These are phyloP conservation scores for Stemphylium vesicarium DNA, from an alignment of 2,329 filamentous ascomycete genomes.

Conservation along the genomic window DNA sequence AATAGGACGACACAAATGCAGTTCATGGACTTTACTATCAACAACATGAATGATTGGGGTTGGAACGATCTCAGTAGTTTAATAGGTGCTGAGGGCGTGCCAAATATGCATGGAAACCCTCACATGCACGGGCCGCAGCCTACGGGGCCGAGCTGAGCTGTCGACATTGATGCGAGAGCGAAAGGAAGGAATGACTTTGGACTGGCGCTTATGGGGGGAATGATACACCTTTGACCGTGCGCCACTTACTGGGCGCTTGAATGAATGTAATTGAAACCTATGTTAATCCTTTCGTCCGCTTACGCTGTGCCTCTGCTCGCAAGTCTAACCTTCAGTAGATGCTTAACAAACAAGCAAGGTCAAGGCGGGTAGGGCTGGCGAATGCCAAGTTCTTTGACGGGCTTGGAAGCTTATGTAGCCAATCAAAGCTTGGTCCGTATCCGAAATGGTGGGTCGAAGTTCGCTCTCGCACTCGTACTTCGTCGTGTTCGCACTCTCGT, in stretches of 20 bases:
- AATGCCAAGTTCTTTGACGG: no score
- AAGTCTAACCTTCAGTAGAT: no score
- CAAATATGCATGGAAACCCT: slow-evolving; percentile 13
- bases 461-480: no score
- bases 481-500: neutral
- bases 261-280: neutral
- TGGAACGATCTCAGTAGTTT: slow-evolving; percentile 43
- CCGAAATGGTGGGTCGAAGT: no score
- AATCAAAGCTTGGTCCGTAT: no score
- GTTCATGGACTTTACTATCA: slow-evolving; percentile 48
- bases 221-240: neutral
- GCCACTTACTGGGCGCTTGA: neutral
- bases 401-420: no score
- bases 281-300: neutral
- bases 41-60: slow-evolving; percentile 46
- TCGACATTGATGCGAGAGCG: neutral
- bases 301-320: neutral
- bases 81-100: slow-evolving; percentile 28
- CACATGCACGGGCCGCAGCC: slow-evolving; percentile 12
- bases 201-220: neutral
- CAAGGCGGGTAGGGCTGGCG: no score
- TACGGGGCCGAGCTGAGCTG: slow-evolving; percentile 8
- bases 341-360: no score
- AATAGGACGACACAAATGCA: slow-evolving; percentile 41
- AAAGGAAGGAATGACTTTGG: neutral